Base-by-base conservation (phyloP, 768 basidiomycete species). In the Sistotremastrum suecicum region DNA sequence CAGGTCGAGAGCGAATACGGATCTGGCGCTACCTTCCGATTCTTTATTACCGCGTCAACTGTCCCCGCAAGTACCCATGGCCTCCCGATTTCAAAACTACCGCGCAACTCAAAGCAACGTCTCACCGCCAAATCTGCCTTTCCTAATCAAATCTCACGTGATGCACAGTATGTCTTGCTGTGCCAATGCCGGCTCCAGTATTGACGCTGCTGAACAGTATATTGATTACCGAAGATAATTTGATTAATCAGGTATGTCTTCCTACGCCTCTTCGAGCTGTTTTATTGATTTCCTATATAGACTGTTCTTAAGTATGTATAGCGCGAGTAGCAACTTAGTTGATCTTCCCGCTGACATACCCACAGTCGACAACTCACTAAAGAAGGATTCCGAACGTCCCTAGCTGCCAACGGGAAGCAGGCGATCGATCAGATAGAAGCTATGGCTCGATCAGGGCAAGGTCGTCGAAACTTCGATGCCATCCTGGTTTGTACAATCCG, bases 11-110 rank as follows among this genome's bases (percentile, higher is more conserved):
- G 56, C 31, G 54, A 61, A 37, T 57, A 58, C 34, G 66, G 63
- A 20, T 49, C 63, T 49, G 64, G 64, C 4, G 51, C 58, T 30
- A 59, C 63, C 0, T 68, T 68, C 56, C 54, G 65, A 7, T 68
- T 68, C 53, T 66, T 58, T 53, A 57, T 68, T 34, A 38, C 52
- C 28, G 55, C 56, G 6, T 39, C 44, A 31, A 55, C 56, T 4
- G 45, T 47, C 11, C 47, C 49, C 8, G 43, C 44, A 29, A 20
- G 30, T 43, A 5, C 20, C 42, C 20, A 43, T 10, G 29, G 3
- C 42, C 32, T 28, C 7, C 6, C 42, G n/a, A 5, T 33, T 34
- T 4, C 42, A 7, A 35, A 10, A 31, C 29, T 9, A 9, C 42
- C 6, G 5, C 8, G 10, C 32, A 3, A 34, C 20, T 43, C 20